Percentiles rank a stretch among this genome's conserved stretches.
phyloP scores from a whole-genome alignment of 768 basidiomycete species.

The Sporobolomyces roseus region DNA sequence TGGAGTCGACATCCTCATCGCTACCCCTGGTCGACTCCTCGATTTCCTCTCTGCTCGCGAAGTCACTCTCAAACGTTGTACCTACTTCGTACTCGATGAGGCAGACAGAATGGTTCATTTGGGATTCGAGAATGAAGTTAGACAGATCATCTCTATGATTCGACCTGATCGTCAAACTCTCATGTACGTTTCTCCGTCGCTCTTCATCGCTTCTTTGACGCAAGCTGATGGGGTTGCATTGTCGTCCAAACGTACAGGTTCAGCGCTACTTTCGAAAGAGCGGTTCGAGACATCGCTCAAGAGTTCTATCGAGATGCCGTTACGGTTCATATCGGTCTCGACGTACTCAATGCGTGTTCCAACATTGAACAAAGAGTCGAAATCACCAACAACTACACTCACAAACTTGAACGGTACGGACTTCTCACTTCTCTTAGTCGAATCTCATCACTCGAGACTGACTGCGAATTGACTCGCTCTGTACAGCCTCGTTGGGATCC shows the following conservation, averaged over 20 bases:
- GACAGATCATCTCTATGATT: constrained; percentile 48
- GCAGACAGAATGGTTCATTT: constrained; percentile 98
- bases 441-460: neutral
- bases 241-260: too few species aligned
- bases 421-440: neutral
- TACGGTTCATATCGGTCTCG: constrained; percentile 96
- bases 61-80: constrained; percentile 92
- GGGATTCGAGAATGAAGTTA: constrained; percentile 85
- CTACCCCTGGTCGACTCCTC: constrained; percentile 93
- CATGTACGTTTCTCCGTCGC: constrained; percentile 51
- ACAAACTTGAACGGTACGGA: constrained; percentile 73
- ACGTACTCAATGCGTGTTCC: constrained; percentile 92
- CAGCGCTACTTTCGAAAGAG: constrained; percentile 98
- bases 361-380: constrained; percentile 93
- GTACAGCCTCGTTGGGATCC: constrained; percentile 70
- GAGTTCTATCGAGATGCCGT: constrained; percentile 93
- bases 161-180: constrained; percentile 96
- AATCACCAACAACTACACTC: constrained; percentile 84
- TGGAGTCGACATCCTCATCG: constrained; percentile 83
- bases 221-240: too few species aligned
- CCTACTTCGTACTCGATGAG: constrained; percentile 94
- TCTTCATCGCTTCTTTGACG: neutral
- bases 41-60: constrained; percentile 88
- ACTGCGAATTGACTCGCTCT: constrained; percentile 50
- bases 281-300: constrained; percentile 94